These are phyloP conservation scores for Smallanthus sonchifolius DNA, from an alignment of 129 eudicot genomes.

Conservation along the genomic window DNA sequence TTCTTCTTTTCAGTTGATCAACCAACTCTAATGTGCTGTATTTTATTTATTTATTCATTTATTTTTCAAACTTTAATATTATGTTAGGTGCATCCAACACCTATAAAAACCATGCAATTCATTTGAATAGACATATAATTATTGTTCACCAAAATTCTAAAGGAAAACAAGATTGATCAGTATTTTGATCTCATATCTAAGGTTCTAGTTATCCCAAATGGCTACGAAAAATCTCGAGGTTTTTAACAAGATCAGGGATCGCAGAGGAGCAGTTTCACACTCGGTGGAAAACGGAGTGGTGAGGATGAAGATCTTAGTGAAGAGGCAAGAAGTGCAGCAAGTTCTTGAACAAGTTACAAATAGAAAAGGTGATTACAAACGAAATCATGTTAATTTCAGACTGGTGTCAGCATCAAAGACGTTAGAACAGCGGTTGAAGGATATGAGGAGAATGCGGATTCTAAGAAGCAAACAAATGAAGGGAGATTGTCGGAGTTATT, in stretches of 20 bases:
- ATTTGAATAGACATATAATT: neutral
- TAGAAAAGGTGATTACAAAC: neutral
- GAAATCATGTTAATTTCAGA: neutral
- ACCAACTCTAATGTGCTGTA: conserved; percentile 27
- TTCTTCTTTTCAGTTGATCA: conserved; percentile 5
- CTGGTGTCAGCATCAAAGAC: neutral
- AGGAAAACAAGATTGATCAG: neutral
- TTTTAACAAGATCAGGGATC: neutral
- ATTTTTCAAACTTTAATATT: neutral
- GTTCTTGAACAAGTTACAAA: conserved; percentile 26
- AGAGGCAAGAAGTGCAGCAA: conserved; percentile 22
- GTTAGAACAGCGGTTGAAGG: conserved; percentile 21
- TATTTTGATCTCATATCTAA: neutral
- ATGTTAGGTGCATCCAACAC: neutral
- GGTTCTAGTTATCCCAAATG: conserved; percentile 1
- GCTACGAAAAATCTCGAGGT: conserved; percentile 5
- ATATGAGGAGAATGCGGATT: conserved; percentile 14
- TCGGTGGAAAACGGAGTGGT: conserved; percentile 13
- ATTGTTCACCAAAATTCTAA: neutral
- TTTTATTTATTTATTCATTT: neutral
- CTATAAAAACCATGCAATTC: neutral
- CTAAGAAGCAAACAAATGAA: neutral
- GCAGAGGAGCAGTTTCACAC: conserved; percentile 21
- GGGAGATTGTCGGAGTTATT: conserved; percentile 4
- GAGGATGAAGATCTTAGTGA: conserved; percentile 34